Percentiles rank a stretch among this genome's conserved stretches.
Evolutionary conservation across 1,284 basidiomycete species (phyloP).

Genomic region (Cryptococcus maquisensis): DNA sequence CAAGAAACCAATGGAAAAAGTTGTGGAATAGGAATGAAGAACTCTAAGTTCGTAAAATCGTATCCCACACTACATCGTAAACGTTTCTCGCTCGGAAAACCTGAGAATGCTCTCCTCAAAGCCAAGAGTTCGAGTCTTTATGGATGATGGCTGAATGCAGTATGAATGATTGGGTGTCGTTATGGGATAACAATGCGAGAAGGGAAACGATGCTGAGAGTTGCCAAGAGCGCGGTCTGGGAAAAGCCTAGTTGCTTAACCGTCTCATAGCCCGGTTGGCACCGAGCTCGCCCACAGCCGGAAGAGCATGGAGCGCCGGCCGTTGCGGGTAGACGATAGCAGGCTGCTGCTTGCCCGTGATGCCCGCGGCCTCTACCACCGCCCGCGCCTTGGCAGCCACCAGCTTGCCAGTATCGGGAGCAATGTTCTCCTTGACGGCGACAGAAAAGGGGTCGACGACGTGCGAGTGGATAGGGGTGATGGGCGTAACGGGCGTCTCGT

Average conservation of each 20-base stretch:
- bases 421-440: constrained; percentile 44
- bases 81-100: too few relatives aligned
- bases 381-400: constrained; percentile 11
- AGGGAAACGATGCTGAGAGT: not conserved
- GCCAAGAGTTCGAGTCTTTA: not conserved
- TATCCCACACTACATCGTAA: not conserved
- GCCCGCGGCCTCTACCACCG: constrained; percentile 1
- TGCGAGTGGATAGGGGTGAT: constrained; percentile 42
- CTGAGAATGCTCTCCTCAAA: not conserved
- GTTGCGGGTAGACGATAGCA: constrained; percentile 11
- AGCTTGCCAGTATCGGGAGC: constrained; percentile 21
- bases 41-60: not conserved
- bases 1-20: not conserved
- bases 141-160: constrained; percentile 1
- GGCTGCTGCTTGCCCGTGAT: constrained; percentile 9
- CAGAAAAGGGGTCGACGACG: constrained; percentile 28
- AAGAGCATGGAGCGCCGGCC: constrained; percentile 28
- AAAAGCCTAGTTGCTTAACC: constrained; percentile 32
- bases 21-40: not conserved
- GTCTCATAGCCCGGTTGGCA: constrained; percentile 25
- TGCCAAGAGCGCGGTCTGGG: not conserved
- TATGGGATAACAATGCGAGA: constrained; percentile 1
- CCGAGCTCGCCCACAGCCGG: constrained; percentile 19
- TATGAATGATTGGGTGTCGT: not conserved
- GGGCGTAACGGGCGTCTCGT: constrained; percentile 46